Conservation (phyloP, 2,329 filamentous ascomycete genomes). For the Xylaria sp. region DNA sequence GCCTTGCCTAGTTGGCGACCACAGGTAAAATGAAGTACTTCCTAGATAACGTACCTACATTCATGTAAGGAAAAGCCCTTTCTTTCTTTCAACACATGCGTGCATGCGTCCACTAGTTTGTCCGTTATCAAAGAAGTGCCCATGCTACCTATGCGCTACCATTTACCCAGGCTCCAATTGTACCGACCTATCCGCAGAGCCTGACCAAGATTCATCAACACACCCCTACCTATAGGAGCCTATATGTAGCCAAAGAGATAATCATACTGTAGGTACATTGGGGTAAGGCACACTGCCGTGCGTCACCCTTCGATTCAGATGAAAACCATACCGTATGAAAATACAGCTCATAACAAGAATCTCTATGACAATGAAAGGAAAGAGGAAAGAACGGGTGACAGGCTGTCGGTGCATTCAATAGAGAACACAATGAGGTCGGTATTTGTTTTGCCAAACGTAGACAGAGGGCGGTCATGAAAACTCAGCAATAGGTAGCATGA, state of each 20-base stretch:
- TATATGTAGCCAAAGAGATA: not conserved
- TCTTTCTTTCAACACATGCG: not conserved
- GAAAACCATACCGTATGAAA: not conserved
- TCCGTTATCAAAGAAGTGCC: not conserved
- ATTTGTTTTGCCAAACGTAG: not conserved
- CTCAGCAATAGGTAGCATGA: not conserved
- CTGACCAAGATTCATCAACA: not conserved
- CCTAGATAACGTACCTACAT: too few relatives aligned
- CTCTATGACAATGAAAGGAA: not conserved
- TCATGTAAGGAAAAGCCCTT: too few relatives aligned
- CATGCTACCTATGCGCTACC: not conserved
- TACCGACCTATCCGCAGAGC: not conserved
- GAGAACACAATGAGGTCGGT: not conserved
- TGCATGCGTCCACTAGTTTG: not conserved
- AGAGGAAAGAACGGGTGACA: not conserved
- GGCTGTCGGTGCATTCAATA: not conserved
- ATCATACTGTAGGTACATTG: too few relatives aligned
- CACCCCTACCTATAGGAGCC: not conserved
- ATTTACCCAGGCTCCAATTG: not conserved
- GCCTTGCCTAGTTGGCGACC: slow-evolving; percentile 25
- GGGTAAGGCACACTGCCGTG: not conserved
- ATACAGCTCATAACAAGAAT: not conserved
- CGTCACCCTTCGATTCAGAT: not conserved
- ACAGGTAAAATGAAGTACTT: not conserved
- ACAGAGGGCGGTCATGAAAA: not conserved